These are phyloP conservation scores for Niveomyces coronatus DNA, from an alignment of 2,329 filamentous ascomycete genomes.

Conservation along the genomic window DNA sequence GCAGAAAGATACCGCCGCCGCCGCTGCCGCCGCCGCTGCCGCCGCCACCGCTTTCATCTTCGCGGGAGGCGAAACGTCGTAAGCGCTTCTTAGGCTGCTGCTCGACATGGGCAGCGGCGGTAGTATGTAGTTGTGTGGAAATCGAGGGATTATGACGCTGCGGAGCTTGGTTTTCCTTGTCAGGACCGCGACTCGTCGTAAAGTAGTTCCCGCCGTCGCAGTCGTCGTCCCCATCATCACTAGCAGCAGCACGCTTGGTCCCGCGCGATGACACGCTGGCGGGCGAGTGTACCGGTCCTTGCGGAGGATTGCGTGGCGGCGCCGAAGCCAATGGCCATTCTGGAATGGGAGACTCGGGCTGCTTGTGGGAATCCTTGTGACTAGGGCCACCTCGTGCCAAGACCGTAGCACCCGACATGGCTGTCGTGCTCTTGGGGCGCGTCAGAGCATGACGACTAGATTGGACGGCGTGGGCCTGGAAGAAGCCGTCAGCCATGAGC, in stretches of 20 bases:
- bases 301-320: constrained; percentile 15
- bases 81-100: constrained; percentile 37
- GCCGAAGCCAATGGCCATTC: constrained; percentile 16
- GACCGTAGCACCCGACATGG: constrained; percentile 14
- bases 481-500: constrained; percentile 48
- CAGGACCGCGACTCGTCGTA: neutral
- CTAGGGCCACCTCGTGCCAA: neutral
- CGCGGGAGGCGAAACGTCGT: constrained; percentile 38
- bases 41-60: no score
- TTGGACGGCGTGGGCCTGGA: constrained; percentile 46
- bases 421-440: constrained; percentile 4
- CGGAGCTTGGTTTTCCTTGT: constrained; percentile 13
- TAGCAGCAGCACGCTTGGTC: constrained; percentile 38
- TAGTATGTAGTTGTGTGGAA: no score
- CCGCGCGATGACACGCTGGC: constrained; percentile 31
- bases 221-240: constrained; percentile 12
- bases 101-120: constrained; percentile 23
- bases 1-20: constrained; percentile 25
- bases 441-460: constrained; percentile 38
- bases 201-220: constrained; percentile 12
- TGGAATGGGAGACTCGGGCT: constrained; percentile 9
- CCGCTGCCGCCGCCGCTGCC: no score
- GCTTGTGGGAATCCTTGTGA: neutral
- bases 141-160: constrained; percentile 16
- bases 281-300: constrained; percentile 20